Evolutionary conservation across 441 rosid species (phyloP), one percentile per base, ranked within the genome.

Genomic region (Macaranga tanarius): DNA sequence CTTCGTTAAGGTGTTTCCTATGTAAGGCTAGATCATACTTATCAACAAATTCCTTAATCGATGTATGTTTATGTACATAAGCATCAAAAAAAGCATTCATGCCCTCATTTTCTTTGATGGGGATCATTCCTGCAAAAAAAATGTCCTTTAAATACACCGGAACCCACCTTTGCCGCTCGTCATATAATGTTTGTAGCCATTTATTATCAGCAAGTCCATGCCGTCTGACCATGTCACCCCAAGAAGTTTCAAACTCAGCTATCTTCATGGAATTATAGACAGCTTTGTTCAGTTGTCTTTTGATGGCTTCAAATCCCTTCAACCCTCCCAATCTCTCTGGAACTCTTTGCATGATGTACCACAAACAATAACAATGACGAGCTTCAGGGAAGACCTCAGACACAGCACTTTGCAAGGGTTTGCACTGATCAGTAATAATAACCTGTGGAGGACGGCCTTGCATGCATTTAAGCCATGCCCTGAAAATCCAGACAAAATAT

Each of bases 381-480:
- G 86, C 76, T 23, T 73, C 71, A 15, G 88, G 87, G 58, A 86
- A 86, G 62, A 84, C 86, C 80, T 84, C 81, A 0, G 80, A 75
- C 28, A 85, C 73, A 23, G 87, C 90, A 73, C 67, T 63, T 72
- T 78, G 80, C 79, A 85, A 72, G 66, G 81, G 66, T 76, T 81
- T 84, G 22, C 76, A 75, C 67, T 76, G 90, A 74, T 86, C 88
- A 7, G 87, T 83, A 26, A 88, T 73, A 10, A 88, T 72, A 54
- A 85, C 90, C 73, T 74, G 73, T 13, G 86, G 90, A 54, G 80
- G 61, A 11, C 40, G 72, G 48, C 83, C 85, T 12, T 69, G 76
- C 84, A 84, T 86, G 82, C 89, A 86, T 73, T 77, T 74, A 64
- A 84, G 80, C 92, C 87, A 88, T 31, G 86, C 80, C 78, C 76